Percentiles rank a stretch among this genome's conserved stretches.
Conservation (phyloP, 495 filamentous ascomycete genomes). For the Talaromyces proteolyticus region DNA sequence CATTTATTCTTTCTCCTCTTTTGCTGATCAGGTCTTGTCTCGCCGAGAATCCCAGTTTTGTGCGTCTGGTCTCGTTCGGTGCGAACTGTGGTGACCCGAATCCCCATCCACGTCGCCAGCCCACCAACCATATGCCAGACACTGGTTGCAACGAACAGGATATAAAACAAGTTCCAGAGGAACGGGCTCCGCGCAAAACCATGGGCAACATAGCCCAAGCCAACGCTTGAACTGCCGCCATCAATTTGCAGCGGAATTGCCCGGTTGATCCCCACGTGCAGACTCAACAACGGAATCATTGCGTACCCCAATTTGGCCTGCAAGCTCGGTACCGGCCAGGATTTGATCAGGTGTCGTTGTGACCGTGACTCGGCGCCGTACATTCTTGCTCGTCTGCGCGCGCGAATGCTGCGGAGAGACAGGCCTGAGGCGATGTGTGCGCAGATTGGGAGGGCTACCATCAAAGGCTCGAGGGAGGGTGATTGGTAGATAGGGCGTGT, state of each 20-base stretch:
- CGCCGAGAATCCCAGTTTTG: conserved; percentile 27
- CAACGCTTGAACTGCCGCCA: conserved; percentile 76
- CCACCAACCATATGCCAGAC: conserved; percentile 82
- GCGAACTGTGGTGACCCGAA: conserved; percentile 35
- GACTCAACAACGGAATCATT: conserved; percentile 54
- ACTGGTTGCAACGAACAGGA: conserved; percentile 59
- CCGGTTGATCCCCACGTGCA: conserved; percentile 69
- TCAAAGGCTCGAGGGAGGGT: conserved; percentile 35
- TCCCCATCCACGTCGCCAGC: conserved; percentile 65
- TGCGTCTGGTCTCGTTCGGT: conserved; percentile 23
- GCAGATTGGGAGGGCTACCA: conserved; percentile 38
- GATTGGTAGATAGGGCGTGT: conserved; percentile 78
- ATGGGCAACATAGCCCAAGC: conserved; percentile 77
- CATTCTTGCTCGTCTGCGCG: conserved; percentile 55
- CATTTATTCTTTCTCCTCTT: conserved; percentile 59
- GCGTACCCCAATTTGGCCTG: conserved; percentile 63
- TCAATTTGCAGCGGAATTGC: conserved; percentile 65
- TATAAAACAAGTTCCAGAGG: conserved; percentile 62
- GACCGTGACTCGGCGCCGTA: conserved; percentile 58
- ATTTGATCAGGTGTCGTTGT: conserved; percentile 26
- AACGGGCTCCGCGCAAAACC: conserved; percentile 66
- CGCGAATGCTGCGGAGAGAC: conserved; percentile 66
- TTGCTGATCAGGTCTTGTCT: conserved; percentile 32
- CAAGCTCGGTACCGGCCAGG: conserved; percentile 64
- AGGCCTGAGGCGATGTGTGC: conserved; percentile 61